Conservation (phyloP, 2,329 filamentous ascomycete species). For the Chaetomiaceae sp. region DNA sequence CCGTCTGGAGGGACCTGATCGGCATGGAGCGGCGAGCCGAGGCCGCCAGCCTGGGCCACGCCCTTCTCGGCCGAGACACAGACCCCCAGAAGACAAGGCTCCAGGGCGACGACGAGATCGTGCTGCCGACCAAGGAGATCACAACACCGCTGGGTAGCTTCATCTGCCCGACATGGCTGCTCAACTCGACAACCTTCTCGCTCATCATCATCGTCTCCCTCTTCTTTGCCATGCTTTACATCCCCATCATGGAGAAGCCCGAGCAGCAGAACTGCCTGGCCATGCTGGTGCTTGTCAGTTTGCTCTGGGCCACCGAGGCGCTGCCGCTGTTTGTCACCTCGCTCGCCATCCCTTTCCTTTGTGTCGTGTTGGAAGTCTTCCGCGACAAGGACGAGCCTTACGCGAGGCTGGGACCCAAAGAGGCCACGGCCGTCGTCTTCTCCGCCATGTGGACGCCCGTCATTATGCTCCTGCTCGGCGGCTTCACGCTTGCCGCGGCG, state of each 20-base stretch:
- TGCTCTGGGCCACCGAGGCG: slow-evolving; percentile 95
- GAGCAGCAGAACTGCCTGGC: slow-evolving; percentile 97
- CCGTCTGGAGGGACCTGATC: slow-evolving; percentile 98
- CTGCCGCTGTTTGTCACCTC: slow-evolving; percentile 97
- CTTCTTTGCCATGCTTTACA: slow-evolving; percentile 67
- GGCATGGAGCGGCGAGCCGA: slow-evolving; percentile 94
- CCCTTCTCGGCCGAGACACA: slow-evolving; percentile 70
- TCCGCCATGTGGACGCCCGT: slow-evolving; percentile 98
- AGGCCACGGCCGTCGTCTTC: slow-evolving; percentile 80
- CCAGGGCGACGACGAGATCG: slow-evolving; percentile 76
- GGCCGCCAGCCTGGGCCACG: slow-evolving; percentile 84
- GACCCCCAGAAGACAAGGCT: slow-evolving; percentile 64
- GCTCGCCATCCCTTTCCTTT: slow-evolving; percentile 86
- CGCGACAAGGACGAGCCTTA: slow-evolving; percentile 66
- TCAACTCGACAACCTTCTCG: slow-evolving; percentile 75
- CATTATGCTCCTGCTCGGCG: slow-evolving; percentile 94
- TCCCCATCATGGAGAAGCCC: slow-evolving; percentile 77
- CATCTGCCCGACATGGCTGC: slow-evolving; percentile 72
- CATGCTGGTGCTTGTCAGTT: slow-evolving; percentile 85
- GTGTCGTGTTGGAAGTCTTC: slow-evolving; percentile 80
- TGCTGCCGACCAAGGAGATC: slow-evolving; percentile 60
- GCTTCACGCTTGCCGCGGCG: slow-evolving; percentile 92
- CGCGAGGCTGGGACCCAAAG: slow-evolving; percentile 68
- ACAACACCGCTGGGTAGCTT: slow-evolving; percentile 75
- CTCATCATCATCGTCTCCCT: slow-evolving; percentile 65